Evolutionary conservation across 2,329 filamentous ascomycete species (phyloP).

Genomic region (Penicillium sp.): DNA sequence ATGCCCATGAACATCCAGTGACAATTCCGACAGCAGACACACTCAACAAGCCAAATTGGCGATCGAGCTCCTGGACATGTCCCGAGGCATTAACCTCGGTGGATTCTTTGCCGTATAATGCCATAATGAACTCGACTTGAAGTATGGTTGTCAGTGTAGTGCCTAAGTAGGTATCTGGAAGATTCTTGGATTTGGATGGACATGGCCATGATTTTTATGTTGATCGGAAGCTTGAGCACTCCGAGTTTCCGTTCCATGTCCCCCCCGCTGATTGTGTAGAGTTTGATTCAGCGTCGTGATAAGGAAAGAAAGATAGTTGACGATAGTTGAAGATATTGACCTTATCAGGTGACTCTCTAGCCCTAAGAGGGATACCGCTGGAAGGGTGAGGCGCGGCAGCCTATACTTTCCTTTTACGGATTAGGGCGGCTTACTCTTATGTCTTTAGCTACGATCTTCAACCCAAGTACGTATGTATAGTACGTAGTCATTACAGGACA

Average conservation of each 20-base stretch:
- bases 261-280: not conserved
- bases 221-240: not conserved
- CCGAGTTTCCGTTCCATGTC: not conserved
- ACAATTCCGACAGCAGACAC: conserved; percentile 52
- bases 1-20: conserved; percentile 32
- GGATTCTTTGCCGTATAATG: not conserved
- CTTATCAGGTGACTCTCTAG: not conserved
- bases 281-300: not conserved
- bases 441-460: not conserved
- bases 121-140: not conserved
- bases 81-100: conserved; percentile 25
- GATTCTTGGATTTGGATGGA: not conserved
- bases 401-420: not conserved
- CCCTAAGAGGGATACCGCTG: not conserved
- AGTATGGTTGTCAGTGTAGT: not conserved
- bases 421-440: not conserved
- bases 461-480: not conserved
- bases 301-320: not conserved
- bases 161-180: not conserved
- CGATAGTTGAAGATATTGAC: not conserved
- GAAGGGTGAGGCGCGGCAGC: not conserved
- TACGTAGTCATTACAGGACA: not conserved
- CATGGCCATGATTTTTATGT: not conserved
- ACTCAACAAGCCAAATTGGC: conserved; percentile 52
- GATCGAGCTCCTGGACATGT: conserved; percentile 53